Base-by-base conservation (phyloP, 495 filamentous ascomycete genomes). In the Penicillium chermesinum region DNA sequence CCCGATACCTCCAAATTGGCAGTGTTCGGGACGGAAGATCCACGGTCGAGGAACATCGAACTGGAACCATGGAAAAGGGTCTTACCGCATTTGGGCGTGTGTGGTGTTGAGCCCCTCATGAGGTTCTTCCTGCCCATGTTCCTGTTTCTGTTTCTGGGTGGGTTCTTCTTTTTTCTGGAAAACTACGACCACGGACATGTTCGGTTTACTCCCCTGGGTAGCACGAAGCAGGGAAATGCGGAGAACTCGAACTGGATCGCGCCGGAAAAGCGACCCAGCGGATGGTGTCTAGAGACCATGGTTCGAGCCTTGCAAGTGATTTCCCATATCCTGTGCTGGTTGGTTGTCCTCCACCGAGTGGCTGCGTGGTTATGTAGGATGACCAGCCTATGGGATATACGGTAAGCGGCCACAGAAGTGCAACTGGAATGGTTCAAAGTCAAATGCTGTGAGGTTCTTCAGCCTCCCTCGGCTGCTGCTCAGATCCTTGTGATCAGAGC, bases 81-180 rank as follows among this genome's bases (percentile, higher is more conserved):
- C 22, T 42, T 51, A 39, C 58, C 50, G 34, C 44, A 58, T 52
- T 21, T 35, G 50, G 47, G n/a, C n/a, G n/a, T n/a, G n/a, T n/a
- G n/a, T n/a, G n/a, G n/a, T n/a, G n/a, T n/a, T n/a, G n/a, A n/a
- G n/a, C n/a, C n/a, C n/a, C n/a, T n/a, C n/a, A n/a, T n/a, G n/a
- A n/a, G n/a, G n/a, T n/a, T n/a, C n/a, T n/a, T n/a, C n/a, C n/a
- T n/a, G n/a, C n/a, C n/a, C n/a, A n/a, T n/a, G n/a, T n/a, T n/a
- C n/a, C n/a, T n/a, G n/a, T n/a, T n/a, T n/a, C 27, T 44, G n/a
- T 35, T 17, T 38, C 38, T 25, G 17, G 1, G 22, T 16, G 7
- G 38, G 30, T 53, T 58, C 52, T 51, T 44, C 19, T 10, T 16
- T 27, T 50, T 55, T 58, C 55, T 53, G 47, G 55, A 59, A 61